Evolutionary conservation across 495 filamentous ascomycete species (phyloP), one percentile per base, ranked within the genome.

Genomic region (Geopyxis carbonaria): DNA sequence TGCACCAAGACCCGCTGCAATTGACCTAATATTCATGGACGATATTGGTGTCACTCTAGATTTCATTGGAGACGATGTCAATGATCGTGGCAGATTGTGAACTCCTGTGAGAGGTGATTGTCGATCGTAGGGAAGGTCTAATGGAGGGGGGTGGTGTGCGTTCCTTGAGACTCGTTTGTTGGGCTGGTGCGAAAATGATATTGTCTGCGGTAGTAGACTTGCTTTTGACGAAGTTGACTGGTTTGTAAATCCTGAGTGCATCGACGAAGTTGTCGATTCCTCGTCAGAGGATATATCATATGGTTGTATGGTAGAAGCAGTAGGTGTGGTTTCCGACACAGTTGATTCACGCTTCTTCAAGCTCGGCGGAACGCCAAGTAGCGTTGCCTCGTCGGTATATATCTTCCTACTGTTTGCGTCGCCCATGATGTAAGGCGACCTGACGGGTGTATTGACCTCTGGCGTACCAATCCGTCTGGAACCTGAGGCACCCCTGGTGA

Each of bases 281-380:
- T 54, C 51, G 38, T 54, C 51, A n/a, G 51, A 54, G 11, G 50
- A 54, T 10, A 45, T 45, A 28, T 51, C 53, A 22, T 54, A 41
- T n/a, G n/a, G n/a, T n/a, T n/a, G n/a, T n/a, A n/a, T n/a, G n/a
- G n/a, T n/a, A n/a, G n/a, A n/a, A n/a, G n/a, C n/a, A n/a, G n/a
- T n/a, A n/a, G n/a, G n/a, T n/a, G n/a, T n/a, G n/a, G n/a, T n/a
- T n/a, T n/a, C n/a, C n/a, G n/a, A n/a, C n/a, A n/a, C n/a, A n/a
- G n/a, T n/a, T n/a, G n/a, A n/a, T n/a, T n/a, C n/a, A n/a, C n/a
- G n/a, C n/a, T n/a, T n/a, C n/a, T n/a, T n/a, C n/a, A n/a, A n/a
- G n/a, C n/a, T n/a, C n/a, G n/a, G n/a, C n/a, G n/a, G n/a, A n/a
- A n/a, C n/a, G n/a, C n/a, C n/a, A n/a, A n/a, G n/a, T n/a, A n/a